These are phyloP conservation scores for Suhomyces anneliseae DNA, from an alignment of 1,139 yeast genomes.

Conservation along the genomic window DNA sequence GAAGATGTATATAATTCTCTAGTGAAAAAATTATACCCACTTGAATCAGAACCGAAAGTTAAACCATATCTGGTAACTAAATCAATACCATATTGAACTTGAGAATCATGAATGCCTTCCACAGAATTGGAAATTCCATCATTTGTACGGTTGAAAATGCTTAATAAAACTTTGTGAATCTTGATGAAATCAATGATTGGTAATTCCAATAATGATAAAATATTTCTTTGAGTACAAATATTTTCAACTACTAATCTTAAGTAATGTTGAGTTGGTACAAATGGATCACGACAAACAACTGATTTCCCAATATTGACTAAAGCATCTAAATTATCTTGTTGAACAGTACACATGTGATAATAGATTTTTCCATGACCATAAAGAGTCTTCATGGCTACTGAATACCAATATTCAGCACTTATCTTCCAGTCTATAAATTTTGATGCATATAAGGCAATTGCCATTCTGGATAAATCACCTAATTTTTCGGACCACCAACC, in stretches of 20 bases:
- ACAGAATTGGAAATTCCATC: conserved; percentile 16
- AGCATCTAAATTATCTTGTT: conserved; percentile 76
- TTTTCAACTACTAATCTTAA: conserved; percentile 74
- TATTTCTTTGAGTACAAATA: conserved; percentile 69
- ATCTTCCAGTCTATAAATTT: conserved; percentile 79
- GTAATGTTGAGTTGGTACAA: conserved; percentile 78
- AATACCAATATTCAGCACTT: conserved; percentile 77
- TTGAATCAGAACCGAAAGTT: conserved; percentile 67
- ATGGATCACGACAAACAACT: conserved; percentile 76
- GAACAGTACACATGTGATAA: conserved; percentile 82
- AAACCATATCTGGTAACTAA: conserved; percentile 68
- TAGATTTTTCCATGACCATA: conserved; percentile 80
- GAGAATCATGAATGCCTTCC: conserved; percentile 42
- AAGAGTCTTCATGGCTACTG: conserved; percentile 64
- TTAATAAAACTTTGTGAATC: conserved; percentile 58
- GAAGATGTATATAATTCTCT: conserved; percentile 45
- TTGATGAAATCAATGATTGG: conserved; percentile 67
- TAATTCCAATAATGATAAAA: conserved; percentile 56
- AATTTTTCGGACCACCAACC: conserved; percentile 80
- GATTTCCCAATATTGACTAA: conserved; percentile 75
- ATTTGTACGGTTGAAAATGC: conserved; percentile 35
- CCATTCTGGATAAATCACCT: conserved; percentile 81
- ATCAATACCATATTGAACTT: conserved; percentile 55
- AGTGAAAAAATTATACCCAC: conserved; percentile 65
- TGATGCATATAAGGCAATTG: conserved; percentile 75